Conservation (phyloP, 2,329 filamentous ascomycete species). For the Colletotrichum karsti region DNA sequence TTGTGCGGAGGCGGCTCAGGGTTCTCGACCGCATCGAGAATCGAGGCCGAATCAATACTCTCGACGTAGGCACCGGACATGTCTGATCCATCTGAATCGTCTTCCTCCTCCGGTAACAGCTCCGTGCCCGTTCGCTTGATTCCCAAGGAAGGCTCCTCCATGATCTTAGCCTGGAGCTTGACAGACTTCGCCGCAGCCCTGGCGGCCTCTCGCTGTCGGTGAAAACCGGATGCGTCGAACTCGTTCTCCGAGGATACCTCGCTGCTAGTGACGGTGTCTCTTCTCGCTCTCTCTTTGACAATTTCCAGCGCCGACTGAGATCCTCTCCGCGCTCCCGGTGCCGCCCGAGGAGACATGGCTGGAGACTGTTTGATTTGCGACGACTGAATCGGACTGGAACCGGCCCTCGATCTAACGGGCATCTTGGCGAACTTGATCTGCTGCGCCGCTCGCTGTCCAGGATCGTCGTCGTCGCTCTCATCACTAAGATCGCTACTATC, state of each 20-base stretch:
- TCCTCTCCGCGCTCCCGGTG: slow-evolving; percentile 62
- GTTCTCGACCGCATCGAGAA: slow-evolving; percentile 72
- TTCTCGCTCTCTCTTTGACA: slow-evolving; percentile 73
- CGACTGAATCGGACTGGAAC: slow-evolving; percentile 84
- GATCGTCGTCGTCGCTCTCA: slow-evolving; percentile 80
- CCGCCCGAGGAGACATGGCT: slow-evolving; percentile 55
- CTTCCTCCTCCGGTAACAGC: slow-evolving; percentile 65
- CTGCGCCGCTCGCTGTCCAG: slow-evolving; percentile 75
- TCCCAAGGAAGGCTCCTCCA: slow-evolving; percentile 55
- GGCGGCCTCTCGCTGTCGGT: slow-evolving; percentile 69
- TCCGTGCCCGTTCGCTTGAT: slow-evolving; percentile 57
- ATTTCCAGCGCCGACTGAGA: slow-evolving; percentile 77
- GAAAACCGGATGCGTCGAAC: slow-evolving; percentile 72
- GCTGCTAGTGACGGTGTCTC: slow-evolving; percentile 83
- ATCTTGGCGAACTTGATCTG: slow-evolving; percentile 97
- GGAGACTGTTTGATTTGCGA: slow-evolving; percentile 67
- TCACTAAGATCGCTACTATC: slow-evolving; percentile 88
- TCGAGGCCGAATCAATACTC: slow-evolving; percentile 76
- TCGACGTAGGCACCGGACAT: slow-evolving; percentile 72
- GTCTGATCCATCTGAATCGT: slow-evolving; percentile 69
- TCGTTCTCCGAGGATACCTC: slow-evolving; percentile 88
- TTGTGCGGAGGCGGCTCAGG: slow-evolving; percentile 62
- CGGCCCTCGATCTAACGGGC: slow-evolving; percentile 85
- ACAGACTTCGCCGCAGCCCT: slow-evolving; percentile 64
- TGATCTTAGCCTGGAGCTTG: slow-evolving; percentile 61